Evolutionary conservation across 768 basidiomycete genomes (phyloP), one percentile per base, ranked within the genome.

Genomic region (Lentinula sp.): DNA sequence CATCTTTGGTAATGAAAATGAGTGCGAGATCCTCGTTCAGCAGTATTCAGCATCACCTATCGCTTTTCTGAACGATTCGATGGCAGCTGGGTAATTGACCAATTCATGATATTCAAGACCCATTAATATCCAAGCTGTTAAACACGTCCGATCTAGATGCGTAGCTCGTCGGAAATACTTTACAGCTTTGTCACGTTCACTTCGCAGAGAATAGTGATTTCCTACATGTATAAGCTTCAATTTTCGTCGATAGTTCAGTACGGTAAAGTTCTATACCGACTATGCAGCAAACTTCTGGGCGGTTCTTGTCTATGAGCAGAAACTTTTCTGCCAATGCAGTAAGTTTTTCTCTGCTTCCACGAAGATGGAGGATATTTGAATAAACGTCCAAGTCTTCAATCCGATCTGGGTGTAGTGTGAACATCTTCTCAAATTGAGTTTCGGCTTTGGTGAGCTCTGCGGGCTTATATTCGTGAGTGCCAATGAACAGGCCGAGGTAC

Each of bases 51-150:
- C 72, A 85, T 62, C 64, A 90, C 89, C 87, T 58, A 91, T 80
- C n/a, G 90, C 91, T 64, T 88, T 79, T 37, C 90, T 79, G 67
- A 91, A 92, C 20, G 89, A 86, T 67, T 91, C 91, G 39, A 92
- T 88, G 1, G 90, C 91, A 1, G 90, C 91, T 68, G 91, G 88
- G 9, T 85, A 83, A 70, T 93, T 92, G 70, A 87, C 87, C 82
- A 90, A 79, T 72, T 93, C 91, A 49, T 91, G 83, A 65, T 85
- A 92, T 69, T 91, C 90, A 66, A 91, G 88, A 2, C 91, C 90
- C 86, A 93, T 88, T 56, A 93, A 74, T 2, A 88, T 91, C 90
- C 91, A 93, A 3, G 91, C 90, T 0, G 86, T 84, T 12, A 89
- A 74, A 67, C 87, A 92, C 3, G 84, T 87, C 46, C 86, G 77